These are phyloP conservation scores for Corchorus olitorius DNA, from an alignment of 345 rosid species.

Conservation along the genomic window DNA sequence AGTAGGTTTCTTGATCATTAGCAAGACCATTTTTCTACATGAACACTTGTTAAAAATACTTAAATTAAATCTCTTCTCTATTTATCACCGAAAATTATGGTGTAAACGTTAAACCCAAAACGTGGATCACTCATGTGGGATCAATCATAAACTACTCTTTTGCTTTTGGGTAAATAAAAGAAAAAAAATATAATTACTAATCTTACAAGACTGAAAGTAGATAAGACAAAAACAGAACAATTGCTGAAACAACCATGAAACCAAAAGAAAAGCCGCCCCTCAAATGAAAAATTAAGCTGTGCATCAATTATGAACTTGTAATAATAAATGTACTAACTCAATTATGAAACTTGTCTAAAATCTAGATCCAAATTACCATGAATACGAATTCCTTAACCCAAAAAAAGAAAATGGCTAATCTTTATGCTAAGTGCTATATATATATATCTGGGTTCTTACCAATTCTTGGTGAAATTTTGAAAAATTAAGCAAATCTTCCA, in stretches of 20 bases:
- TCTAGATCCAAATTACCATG: not conserved
- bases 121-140: not conserved
- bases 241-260: not conserved
- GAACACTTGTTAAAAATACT: no score
- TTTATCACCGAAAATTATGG: not conserved
- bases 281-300: not conserved
- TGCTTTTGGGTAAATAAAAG: not conserved
- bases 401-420: not conserved
- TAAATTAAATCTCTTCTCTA: no score
- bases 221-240: not conserved
- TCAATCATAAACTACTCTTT: not conserved
- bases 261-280: not conserved
- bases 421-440: not conserved
- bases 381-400: not conserved
- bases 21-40: no score
- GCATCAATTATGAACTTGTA: not conserved
- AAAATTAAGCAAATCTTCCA: not conserved
- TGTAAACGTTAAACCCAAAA: not conserved
- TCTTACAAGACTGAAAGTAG: not conserved
- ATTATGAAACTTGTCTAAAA: not conserved
- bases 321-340: not conserved
- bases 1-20: no score
- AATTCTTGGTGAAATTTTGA: not conserved
- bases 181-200: not conserved
- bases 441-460: not conserved